These are phyloP conservation scores for Wickerhamomyces queroliae DNA, from an alignment of 805 yeast genomes.

Conservation along the genomic window DNA sequence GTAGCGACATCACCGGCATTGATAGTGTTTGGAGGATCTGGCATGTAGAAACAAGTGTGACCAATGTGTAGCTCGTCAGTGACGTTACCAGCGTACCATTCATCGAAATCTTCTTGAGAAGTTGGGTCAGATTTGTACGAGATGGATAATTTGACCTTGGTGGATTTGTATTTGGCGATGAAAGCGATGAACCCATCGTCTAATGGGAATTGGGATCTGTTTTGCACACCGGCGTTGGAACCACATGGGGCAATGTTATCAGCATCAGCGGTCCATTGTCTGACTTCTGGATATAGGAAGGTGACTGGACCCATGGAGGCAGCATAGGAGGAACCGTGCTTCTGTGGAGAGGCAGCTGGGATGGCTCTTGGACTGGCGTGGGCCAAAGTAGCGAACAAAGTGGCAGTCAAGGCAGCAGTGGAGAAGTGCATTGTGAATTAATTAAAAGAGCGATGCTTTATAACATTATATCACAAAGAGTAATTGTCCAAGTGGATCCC, in stretches of 20 bases:
- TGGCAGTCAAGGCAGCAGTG: slow-evolving; percentile 7
- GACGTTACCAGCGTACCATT: slow-evolving; percentile 33
- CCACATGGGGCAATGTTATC: slow-evolving; percentile 45
- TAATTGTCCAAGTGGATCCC: too few relatives aligned
- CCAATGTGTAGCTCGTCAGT: slow-evolving; percentile 35
- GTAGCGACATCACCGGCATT: slow-evolving; percentile 37
- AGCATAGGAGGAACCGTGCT: slow-evolving; percentile 22
- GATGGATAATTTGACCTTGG: slow-evolving; percentile 34
- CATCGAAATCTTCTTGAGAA: slow-evolving; percentile 33
- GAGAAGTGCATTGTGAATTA: slow-evolving; percentile 6
- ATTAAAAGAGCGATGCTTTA: neutral
- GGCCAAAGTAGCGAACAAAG: slow-evolving; percentile 9
- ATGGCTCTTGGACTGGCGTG: slow-evolving; percentile 19
- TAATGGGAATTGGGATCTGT: slow-evolving; percentile 40
- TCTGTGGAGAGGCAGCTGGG: slow-evolving; percentile 11
- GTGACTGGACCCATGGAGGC: slow-evolving; percentile 24
- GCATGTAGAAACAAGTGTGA: slow-evolving; percentile 40
- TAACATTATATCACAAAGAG: too few relatives aligned
- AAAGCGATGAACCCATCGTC: slow-evolving; percentile 42
- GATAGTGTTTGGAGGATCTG: slow-evolving; percentile 33
- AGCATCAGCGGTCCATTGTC: slow-evolving; percentile 40
- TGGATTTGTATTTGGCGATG: slow-evolving; percentile 35
- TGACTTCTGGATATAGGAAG: slow-evolving; percentile 33
- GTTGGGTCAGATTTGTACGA: slow-evolving; percentile 35
- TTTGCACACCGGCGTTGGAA: slow-evolving; percentile 26